Base-by-base conservation (phyloP, 495 filamentous ascomycete genomes). In the Pseudoneurospora amorphoporcata region DNA sequence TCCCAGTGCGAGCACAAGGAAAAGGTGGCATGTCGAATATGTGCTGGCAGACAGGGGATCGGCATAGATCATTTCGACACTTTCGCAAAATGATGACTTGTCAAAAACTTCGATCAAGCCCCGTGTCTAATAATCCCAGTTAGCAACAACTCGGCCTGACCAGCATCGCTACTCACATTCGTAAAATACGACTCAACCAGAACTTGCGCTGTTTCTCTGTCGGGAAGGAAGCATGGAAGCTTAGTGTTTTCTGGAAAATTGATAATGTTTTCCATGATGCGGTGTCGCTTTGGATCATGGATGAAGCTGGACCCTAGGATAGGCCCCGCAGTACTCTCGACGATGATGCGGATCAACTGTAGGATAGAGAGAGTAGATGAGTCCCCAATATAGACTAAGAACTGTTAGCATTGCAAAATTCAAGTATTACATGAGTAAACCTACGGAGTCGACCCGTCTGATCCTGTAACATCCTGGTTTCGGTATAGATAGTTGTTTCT, bases 321-420 rank as follows among this genome's bases (percentile, higher is more conserved):
- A 4, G 86, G 77, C 6, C 91, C 90, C 32, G 88, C 87, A 16
- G 88, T 87, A 65, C 85, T 89, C 43, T 88, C 88, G 14, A 94
- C 90, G 72, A 93, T 90, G 75, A 91, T 89, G 40, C 91, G 89
- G 47, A 93, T 87, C 72, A 91, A 84, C 74, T 92, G 90, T 58
- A 94, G 77, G 75, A 91, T 92, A 2, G 91, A 91, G 68, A 93
- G 81, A 58, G 88, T 90, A 2, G 90, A 90, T 0, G 91, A 90
- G 75, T 94, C 90, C 38, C 91, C 91, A 72, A 94, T 86, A 74
- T 93, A 94, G 68, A 88, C 84, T 88, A 35, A 70, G 38, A 10
- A 35, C 40, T 5, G 68, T 71, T 38, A 73, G 74, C n/a, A 32
- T 39, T 17, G 39, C 69, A 39, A 39, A 9, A 19, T 39, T 14